These are phyloP conservation scores for Vitellaria paradoxa DNA, from an alignment of 179 eudicot genomes.

Conservation along the genomic window DNA sequence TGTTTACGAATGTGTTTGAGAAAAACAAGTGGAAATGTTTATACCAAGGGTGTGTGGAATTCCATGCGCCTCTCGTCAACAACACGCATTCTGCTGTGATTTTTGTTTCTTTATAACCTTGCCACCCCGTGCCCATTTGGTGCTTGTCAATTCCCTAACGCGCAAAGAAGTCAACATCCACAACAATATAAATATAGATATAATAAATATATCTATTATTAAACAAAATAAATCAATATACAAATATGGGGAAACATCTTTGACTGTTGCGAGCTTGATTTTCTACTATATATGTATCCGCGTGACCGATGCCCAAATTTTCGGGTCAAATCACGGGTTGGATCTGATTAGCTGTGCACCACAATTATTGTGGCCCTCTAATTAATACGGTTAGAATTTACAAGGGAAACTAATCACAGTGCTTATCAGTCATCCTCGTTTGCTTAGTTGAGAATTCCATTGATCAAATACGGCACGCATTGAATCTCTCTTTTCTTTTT, in stretches of 20 bases:
- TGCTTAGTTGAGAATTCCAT: background rate
- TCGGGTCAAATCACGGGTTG: constrained; percentile 7
- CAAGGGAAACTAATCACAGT: background rate
- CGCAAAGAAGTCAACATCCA: background rate
- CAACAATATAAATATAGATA: background rate
- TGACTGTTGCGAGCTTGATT: constrained; percentile 15
- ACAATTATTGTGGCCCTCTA: too few relatives aligned
- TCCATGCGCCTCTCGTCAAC: constrained; percentile 2
- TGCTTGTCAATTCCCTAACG: constrained; percentile 5
- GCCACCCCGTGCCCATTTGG: background rate
- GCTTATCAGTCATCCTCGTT: background rate
- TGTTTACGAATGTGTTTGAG: too few relatives aligned
- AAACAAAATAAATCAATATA: too few relatives aligned
- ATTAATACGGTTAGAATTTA: background rate
- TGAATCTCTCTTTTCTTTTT: too few relatives aligned
- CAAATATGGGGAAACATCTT: background rate
- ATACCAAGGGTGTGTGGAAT: too few relatives aligned
- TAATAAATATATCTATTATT: background rate
- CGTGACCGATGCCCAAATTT: constrained; percentile 9
- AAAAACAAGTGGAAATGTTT: too few relatives aligned
- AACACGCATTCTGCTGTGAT: background rate
- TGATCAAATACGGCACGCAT: too few relatives aligned
- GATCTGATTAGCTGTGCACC: too few relatives aligned
- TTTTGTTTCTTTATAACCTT: background rate
- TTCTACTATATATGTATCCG: background rate